A percentile compares a stretch with the other conserved stretches of the same genome.
Conservation (phyloP, 2,329 filamentous ascomycete species). For the Apiospora aurea region DNA sequence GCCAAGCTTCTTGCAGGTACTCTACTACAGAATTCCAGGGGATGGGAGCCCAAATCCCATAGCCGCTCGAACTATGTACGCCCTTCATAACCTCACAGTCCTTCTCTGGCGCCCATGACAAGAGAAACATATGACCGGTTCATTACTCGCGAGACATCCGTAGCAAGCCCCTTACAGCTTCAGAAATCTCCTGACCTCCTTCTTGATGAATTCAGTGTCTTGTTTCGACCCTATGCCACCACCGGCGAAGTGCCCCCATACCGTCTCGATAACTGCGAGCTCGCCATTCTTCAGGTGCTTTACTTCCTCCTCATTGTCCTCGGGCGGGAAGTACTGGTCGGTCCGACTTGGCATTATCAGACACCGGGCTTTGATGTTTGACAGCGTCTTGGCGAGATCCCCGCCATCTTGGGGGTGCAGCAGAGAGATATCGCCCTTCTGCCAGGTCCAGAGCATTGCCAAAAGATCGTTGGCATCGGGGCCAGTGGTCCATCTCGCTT, state of each 20-base stretch:
- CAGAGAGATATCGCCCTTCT: constrained; percentile 46
- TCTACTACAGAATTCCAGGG: not conserved
- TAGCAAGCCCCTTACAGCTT: not conserved
- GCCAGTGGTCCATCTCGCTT: constrained; percentile 34
- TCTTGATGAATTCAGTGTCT: constrained; percentile 28
- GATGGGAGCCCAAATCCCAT: not conserved
- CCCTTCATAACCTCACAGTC: not conserved
- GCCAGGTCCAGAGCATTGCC: constrained; percentile 48
- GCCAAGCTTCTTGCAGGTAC: not conserved
- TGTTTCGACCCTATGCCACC: constrained; percentile 41
- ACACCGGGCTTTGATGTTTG: constrained; percentile 44
- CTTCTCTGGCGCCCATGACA: not conserved
- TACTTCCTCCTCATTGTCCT: constrained; percentile 46
- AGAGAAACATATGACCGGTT: not conserved
- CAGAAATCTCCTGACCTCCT: constrained; percentile 21
- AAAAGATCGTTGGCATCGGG: constrained; percentile 48
- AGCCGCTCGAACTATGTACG: not conserved
- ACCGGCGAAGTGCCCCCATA: constrained; percentile 51
- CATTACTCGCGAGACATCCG: not conserved
- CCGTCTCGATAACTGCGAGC: constrained; percentile 43
- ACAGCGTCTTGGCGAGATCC: constrained; percentile 43
- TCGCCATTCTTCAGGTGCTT: constrained; percentile 41
- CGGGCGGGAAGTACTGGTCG: constrained; percentile 49
- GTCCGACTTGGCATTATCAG: constrained; percentile 48
- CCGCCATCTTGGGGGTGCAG: constrained; percentile 38